A percentile compares a stretch with the other conserved stretches of the same genome.
phyloP scores from a whole-genome alignment of 768 basidiomycete species.

The Rhizopogon vesiculosus region DNA sequence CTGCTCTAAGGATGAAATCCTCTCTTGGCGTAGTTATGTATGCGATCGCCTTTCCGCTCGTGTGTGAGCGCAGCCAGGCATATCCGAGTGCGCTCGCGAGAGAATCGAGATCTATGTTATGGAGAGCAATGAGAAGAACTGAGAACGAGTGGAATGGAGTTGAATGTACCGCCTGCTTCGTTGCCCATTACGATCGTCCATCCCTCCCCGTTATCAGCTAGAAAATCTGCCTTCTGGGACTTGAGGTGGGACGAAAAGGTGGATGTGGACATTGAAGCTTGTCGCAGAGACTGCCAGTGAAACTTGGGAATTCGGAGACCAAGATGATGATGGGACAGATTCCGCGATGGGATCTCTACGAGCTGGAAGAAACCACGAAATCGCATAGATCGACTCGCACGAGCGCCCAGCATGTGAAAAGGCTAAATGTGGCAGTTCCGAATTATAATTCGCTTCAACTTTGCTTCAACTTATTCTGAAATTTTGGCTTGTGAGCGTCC shows the following conservation, averaged over 20 bases:
- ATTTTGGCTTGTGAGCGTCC: not conserved
- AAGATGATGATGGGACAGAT: too few relatives aligned
- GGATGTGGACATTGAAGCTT: slow-evolving; percentile 14
- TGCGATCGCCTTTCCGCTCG: slow-evolving; percentile 58
- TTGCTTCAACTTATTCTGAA: too few relatives aligned
- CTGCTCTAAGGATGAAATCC: slow-evolving; percentile 72
- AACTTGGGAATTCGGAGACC: too few relatives aligned
- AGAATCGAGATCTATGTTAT: slow-evolving; percentile 75
- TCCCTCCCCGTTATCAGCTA: slow-evolving; percentile 49
- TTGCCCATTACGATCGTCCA: slow-evolving; percentile 95
- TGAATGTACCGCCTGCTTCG: slow-evolving; percentile 80
- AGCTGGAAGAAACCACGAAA: too few relatives aligned
- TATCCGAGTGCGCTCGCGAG: slow-evolving; percentile 83
- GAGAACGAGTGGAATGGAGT: not conserved
- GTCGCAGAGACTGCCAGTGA: not conserved
- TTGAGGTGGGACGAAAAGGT: slow-evolving; percentile 35
- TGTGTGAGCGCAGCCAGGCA: slow-evolving; percentile 62
- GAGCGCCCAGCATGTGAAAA: too few relatives aligned
- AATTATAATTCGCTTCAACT: too few relatives aligned
- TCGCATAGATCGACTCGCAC: too few relatives aligned
- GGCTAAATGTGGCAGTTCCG: too few relatives aligned
- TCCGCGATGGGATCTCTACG: too few relatives aligned
- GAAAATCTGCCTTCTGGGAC: slow-evolving; percentile 54
- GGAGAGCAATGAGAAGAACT: not conserved
- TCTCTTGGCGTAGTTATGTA: slow-evolving; percentile 63